These are phyloP conservation scores for Ambrosia hybrid DNA, from an alignment of 140 eudicot genomes.

Conservation along the genomic window DNA sequence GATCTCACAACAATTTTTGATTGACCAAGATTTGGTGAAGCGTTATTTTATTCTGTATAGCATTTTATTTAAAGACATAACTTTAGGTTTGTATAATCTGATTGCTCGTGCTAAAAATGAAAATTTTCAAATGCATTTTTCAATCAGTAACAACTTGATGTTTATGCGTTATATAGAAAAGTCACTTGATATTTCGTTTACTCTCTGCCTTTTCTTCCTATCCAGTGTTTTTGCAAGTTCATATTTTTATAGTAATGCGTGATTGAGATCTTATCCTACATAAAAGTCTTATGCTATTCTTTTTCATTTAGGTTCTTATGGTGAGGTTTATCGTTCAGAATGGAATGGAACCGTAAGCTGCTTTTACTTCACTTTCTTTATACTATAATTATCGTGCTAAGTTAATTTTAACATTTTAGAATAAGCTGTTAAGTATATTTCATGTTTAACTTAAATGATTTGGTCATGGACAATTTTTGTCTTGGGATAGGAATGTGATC, in stretches of 20 bases:
- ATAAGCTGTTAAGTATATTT: no score
- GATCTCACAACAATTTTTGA: slow-evolving; percentile 4
- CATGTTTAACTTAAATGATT: no score
- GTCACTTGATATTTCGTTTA: not conserved
- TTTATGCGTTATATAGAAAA: not conserved
- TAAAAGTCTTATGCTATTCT: slow-evolving; percentile 16
- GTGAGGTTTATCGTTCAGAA: slow-evolving; percentile 87
- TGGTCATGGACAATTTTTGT: not conserved
- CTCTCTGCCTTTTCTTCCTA: not conserved
- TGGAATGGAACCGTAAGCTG: slow-evolving; percentile 96
- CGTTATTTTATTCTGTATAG: not conserved
- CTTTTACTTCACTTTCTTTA: not conserved
- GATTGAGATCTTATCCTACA: not conserved
- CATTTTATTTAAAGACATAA: not conserved
- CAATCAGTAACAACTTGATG: not conserved
- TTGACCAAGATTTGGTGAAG: slow-evolving; percentile 13
- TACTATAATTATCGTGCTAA: slow-evolving; percentile 8
- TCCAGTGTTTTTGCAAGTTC: not conserved
- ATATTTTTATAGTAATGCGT: not conserved
- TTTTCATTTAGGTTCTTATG: slow-evolving; percentile 78
- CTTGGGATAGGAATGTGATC: not conserved
- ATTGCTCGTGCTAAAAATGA: not conserved
- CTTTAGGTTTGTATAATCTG: not conserved
- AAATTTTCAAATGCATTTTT: not conserved
- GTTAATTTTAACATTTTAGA: no score